Evolutionary conservation across 345 rosid genomes (phyloP), one percentile per base, ranked within the genome.

Genomic region (Pugionium dolabratum): DNA sequence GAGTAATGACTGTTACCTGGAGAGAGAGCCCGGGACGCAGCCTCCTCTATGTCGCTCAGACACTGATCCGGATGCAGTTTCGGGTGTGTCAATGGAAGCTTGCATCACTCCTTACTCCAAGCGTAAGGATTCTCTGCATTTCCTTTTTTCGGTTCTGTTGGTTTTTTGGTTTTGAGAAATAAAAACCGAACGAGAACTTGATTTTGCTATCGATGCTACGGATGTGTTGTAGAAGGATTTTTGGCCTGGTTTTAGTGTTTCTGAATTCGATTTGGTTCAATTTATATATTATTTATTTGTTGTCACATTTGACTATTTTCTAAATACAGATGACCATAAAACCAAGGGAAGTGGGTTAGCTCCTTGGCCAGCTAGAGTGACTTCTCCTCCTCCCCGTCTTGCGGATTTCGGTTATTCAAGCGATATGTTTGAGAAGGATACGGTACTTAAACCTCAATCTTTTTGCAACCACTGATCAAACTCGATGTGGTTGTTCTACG

Each of bases 361-460:
- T 64, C 96, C 99, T 42, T 94, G 99, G 99, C 99, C 99, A 10
- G 88, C 96, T 64, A 83, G 99, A 56, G 60, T 84, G 79, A 91
- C 85, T 39, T 68, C 93, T 56, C 83, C 96, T 68, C 86, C 97
- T 72, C 96, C 93, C 4, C 81, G 96, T 49, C 93, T 94, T 75
- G 84, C 93, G 42, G 99, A 94, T 71, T 88, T 90, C 67, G 97
- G 96, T 67, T 90, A 86, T 69, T 81, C 95, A 5, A 79, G 41
- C 9, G 87, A 88, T 32, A 84, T 71, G 86, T 94, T 90, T 78
- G 86, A 83, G 67, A 94, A 88, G 72, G 99, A 94, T 66, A 82
- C 78, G 83, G 99, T 94, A 84, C 59, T 59, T 4, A 29, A 51
- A 52, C 8, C 6, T 9, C 45, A 27, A 18, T 18, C 18, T 18